phyloP scores from a whole-genome alignment of 2,329 filamentous ascomycete species.

The Alternaria rosae region DNA sequence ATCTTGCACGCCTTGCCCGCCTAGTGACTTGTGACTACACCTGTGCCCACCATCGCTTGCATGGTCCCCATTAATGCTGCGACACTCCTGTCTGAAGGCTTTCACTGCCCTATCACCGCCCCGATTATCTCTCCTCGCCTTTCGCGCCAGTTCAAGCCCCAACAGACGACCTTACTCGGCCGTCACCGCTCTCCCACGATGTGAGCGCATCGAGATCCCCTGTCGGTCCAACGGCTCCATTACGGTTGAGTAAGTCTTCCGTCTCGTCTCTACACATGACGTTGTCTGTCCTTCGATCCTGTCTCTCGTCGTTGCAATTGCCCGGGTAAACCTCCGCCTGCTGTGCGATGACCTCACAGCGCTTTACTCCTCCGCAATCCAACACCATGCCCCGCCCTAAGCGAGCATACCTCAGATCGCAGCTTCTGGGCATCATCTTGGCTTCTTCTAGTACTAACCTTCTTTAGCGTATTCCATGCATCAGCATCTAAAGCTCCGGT shows the following conservation, averaged over 20 bases:
- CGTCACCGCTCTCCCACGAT: slow-evolving; percentile 26
- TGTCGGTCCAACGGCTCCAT: slow-evolving; percentile 55
- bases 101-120: slow-evolving; percentile 12
- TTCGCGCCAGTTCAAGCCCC: neutral
- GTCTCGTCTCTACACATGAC: slow-evolving; percentile 7
- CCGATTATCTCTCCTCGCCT: neutral
- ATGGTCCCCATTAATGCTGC: slow-evolving; percentile 26
- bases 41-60: slow-evolving; percentile 7
- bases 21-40: slow-evolving; percentile 1
- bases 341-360: slow-evolving; percentile 16
- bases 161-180: slow-evolving; percentile 29
- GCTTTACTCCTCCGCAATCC: neutral
- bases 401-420: neutral
- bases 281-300: neutral
- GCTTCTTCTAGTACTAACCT: slow-evolving; percentile 9
- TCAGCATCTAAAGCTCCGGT: slow-evolving; percentile 38
- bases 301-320: neutral
- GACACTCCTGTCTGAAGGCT: slow-evolving; percentile 13
- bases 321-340: neutral
- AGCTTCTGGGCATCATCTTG: neutral
- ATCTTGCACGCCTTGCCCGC: neutral
- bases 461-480: slow-evolving; percentile 46
- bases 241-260: slow-evolving; percentile 49
- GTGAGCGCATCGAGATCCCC: slow-evolving; percentile 45
- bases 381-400: slow-evolving; percentile 5